Base-by-base conservation (phyloP, 106 monocot genomes). In the Apostasia ramifera region DNA sequence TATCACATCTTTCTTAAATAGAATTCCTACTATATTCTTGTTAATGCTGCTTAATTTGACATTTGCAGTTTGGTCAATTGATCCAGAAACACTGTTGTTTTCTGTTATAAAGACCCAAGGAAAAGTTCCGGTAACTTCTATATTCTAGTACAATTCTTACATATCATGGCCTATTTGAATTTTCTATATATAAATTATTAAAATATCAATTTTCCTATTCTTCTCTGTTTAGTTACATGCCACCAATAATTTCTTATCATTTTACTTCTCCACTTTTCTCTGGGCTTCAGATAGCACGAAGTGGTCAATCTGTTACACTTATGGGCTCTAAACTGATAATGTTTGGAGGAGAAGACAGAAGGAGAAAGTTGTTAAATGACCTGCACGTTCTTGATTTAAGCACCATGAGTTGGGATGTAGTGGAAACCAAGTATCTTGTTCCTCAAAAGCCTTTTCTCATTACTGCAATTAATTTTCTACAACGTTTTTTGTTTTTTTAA, bases 301-400 rank as follows among this genome's bases (percentile, higher is more conserved):
- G 75, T 67, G 91, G 91, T 3, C 88, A 91, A 72, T 91, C 91
- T 69, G 82, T 88, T 47, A 70, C 84, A 44, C 40, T 95, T 47
- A 70, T 88, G 60, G 95, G 95, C 53, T 84, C 91, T 3, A 81
- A 65, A 63, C 61, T 95, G 59, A 57, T 91, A 71, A 82, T 95
- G 80, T 95, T 95, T 86, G 95, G 95, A 66, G 95, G 95, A 62
- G 95, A 95, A 80, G 86, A 82, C 72, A 73, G 44, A 42, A 84
- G 46, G 50, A 84, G 86, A 69, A 66, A 55, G 44, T 72, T 88
- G 42, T 70, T 95, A 47, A 91, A 88, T 81, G 95, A 95, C 61
- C 81, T 95, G 44, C 78, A 91, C 73, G 70, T 95, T 84, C 95
- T 95, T 76, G 86, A 95, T 68, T 72, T 95, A 61, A 79, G 78